Base-by-base conservation (phyloP, 257 asterid species). In the Apocynum venetum region DNA sequence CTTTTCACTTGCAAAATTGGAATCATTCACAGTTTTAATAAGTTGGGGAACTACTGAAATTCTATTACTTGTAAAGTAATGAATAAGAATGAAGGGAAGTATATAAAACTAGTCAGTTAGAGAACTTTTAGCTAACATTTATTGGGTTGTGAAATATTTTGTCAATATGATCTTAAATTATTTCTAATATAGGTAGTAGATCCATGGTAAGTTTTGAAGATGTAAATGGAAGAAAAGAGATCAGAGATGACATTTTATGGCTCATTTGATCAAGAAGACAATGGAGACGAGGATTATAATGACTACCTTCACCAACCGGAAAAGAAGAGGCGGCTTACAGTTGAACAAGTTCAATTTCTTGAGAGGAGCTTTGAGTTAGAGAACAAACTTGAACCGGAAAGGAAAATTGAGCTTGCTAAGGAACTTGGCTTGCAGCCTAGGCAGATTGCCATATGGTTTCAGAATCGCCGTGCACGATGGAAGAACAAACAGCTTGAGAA, bases 391-490 rank as follows among this genome's bases (percentile, higher is more conserved):
- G 98, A 93, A 73, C 97, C 96, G 2, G 98, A 89, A 52, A 84
- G 90, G 85, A 93, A 91, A 80, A 72, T 81, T 55, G 89, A 91
- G 84, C 96, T 92, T 61, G 97, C 97, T 36, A 89, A 91, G 76
- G 97, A 92, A 72, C 97, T 92, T 0, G 89, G 90, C 2, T 74
- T 92, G 82, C 90, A 84, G 83, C 96, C 97, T 20, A 83, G 97
- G 52, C 97, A 92, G 83, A 79, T 92, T 72, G 93, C 97, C 1
- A 86, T 92, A 60, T 92, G 97, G 97, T 92, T 92, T 80, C 97
- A 92, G 73, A 92, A 92, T 70, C 91, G 97, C 10, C 85, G 96
- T 74, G 97, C 97, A 0, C 88, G 97, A 15, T 92, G 92, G 89
- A 92, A 91, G 89, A 86, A 88, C 15, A 92, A 88, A 78, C 92